Conservation (phyloP, 108 stramenopile genomes). For the Fragilaria radians region DNA sequence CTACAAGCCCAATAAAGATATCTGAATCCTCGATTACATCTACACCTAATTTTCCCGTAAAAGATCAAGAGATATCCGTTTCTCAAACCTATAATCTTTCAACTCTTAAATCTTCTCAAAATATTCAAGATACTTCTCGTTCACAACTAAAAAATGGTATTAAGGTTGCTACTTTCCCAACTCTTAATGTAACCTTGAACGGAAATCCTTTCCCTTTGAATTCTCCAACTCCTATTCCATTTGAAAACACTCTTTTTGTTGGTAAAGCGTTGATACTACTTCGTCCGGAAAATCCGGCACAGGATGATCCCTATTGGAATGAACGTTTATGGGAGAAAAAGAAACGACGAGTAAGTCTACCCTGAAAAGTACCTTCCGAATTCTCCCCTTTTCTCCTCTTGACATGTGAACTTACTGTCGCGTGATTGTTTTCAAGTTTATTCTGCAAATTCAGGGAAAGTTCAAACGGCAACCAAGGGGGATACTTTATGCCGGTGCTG, state of each 20-base stretch:
- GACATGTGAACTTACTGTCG: neutral
- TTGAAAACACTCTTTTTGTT: constrained; percentile 52
- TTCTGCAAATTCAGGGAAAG: constrained; percentile 75
- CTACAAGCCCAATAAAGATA: neutral
- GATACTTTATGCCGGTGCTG: constrained; percentile 55
- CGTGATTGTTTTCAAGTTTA: constrained; percentile 14
- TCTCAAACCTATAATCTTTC: neutral
- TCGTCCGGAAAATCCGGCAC: constrained; percentile 25
- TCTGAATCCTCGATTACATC: neutral
- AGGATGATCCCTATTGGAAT: constrained; percentile 49
- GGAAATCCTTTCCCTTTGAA: constrained; percentile 23
- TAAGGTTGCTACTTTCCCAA: constrained; percentile 8
- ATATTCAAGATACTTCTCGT: neutral
- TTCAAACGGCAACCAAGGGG: constrained; percentile 67
- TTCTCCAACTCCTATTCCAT: constrained; percentile 20
- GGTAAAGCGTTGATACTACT: constrained; percentile 43
- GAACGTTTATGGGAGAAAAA: constrained; percentile 48
- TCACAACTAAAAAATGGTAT: neutral
- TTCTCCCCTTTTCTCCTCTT: neutral
- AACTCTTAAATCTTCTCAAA: neutral
- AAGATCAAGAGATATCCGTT: neutral
- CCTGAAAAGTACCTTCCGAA: neutral
- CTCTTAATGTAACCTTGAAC: constrained; percentile 9
- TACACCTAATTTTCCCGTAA: neutral
- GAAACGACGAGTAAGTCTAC: constrained; percentile 31